phyloP scores from a whole-genome alignment of 2,329 filamentous ascomycete species.

The Knoxdaviesia proteae region DNA sequence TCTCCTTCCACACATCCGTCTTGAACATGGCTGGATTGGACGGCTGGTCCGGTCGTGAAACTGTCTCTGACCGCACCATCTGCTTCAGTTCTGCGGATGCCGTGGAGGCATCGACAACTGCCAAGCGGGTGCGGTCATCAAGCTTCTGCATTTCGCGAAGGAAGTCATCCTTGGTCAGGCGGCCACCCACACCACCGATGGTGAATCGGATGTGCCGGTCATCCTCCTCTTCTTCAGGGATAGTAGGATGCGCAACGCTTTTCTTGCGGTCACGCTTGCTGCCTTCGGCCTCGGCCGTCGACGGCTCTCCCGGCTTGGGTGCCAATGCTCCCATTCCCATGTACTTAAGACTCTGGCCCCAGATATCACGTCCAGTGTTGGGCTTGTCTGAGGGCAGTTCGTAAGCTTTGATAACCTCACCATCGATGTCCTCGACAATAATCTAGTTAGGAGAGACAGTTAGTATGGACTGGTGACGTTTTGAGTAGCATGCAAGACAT shows the following conservation, averaged over 20 bases:
- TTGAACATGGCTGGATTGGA: neutral
- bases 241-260: slow-evolving; percentile 8
- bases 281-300: slow-evolving; percentile 8
- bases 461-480: slow-evolving; percentile 6
- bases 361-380: slow-evolving; percentile 17
- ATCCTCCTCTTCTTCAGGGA: slow-evolving; percentile 33
- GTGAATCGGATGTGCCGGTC: slow-evolving; percentile 58
- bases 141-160: slow-evolving; percentile 52
- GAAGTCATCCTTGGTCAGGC: slow-evolving; percentile 67
- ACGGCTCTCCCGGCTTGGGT: slow-evolving; percentile 4
- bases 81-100: slow-evolving; percentile 27
- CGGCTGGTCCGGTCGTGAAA: neutral
- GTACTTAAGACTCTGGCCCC: slow-evolving; percentile 28
- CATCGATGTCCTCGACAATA: slow-evolving; percentile 72
- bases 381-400: slow-evolving; percentile 40
- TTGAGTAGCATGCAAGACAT: neutral
- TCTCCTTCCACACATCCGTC: neutral
- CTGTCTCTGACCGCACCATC: slow-evolving; percentile 21
- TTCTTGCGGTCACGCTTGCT: too few relatives aligned
- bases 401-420: slow-evolving; percentile 71
- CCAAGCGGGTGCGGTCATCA: slow-evolving; percentile 40
- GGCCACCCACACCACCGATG: slow-evolving; percentile 47
- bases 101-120: slow-evolving; percentile 29
- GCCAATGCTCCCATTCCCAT: slow-evolving; percentile 22
- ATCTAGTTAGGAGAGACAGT: slow-evolving; percentile 27